Percentiles rank a stretch among this genome's conserved stretches.
phyloP scores from a whole-genome alignment of 805 yeast species.

The Brettanomyces bruxellensis region DNA sequence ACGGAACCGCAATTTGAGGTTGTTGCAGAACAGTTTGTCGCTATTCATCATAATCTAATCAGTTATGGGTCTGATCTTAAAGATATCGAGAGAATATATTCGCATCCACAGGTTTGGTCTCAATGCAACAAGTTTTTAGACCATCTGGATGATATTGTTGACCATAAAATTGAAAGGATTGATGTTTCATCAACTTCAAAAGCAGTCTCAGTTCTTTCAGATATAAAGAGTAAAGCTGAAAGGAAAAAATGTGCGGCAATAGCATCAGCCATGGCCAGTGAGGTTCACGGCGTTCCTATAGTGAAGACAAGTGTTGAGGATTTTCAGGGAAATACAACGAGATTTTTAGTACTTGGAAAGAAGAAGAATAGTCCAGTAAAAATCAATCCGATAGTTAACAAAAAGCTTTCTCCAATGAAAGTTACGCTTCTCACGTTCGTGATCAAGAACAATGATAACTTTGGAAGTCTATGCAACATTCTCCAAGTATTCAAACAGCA shows the following conservation, averaged over 20 bases:
- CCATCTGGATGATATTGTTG: slow-evolving; percentile 21
- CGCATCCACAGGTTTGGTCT: slow-evolving; percentile 99
- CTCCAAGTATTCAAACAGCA: slow-evolving; percentile 46
- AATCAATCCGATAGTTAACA: background rate
- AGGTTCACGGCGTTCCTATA: slow-evolving; percentile 48
- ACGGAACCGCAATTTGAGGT: slow-evolving; percentile 36
- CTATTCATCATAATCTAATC: slow-evolving; percentile 71
- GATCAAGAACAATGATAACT: slow-evolving; percentile 48
- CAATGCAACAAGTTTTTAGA: slow-evolving; percentile 61
- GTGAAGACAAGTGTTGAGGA: slow-evolving; percentile 58
- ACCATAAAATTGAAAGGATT: slow-evolving; percentile 33
- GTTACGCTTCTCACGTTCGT: slow-evolving; percentile 59
- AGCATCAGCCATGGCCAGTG: slow-evolving; percentile 62
- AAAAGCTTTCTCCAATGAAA: slow-evolving; percentile 11
- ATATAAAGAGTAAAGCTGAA: slow-evolving; percentile 22
- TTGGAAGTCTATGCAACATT: slow-evolving; percentile 68
- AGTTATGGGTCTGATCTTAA: slow-evolving; percentile 34
- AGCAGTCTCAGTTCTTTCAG: slow-evolving; percentile 62
- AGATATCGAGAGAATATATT: slow-evolving; percentile 52
- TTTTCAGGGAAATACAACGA: slow-evolving; percentile 65
- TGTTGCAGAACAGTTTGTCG: slow-evolving; percentile 72
- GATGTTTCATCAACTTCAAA: slow-evolving; percentile 77
- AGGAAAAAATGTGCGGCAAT: slow-evolving; percentile 53
- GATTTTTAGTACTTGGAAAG: slow-evolving; percentile 64
- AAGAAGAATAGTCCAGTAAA: slow-evolving; percentile 3